These are phyloP conservation scores for Monosporascus sp. DNA, from an alignment of 2,329 filamentous ascomycete species.

Conservation along the genomic window DNA sequence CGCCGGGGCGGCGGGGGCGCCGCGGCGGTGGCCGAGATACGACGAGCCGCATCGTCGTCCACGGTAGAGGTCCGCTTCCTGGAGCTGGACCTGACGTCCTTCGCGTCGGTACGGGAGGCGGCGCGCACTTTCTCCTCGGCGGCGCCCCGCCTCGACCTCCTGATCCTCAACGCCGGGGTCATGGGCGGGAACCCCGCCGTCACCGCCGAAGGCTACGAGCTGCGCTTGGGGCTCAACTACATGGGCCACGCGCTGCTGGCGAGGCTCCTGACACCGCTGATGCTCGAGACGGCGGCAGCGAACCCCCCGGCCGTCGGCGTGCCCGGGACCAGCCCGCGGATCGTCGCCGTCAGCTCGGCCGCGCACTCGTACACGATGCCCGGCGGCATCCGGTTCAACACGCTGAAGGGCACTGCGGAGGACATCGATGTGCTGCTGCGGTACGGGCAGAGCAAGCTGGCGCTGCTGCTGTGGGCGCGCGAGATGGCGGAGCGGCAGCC, in stretches of 20 bases:
- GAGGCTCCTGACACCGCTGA: slow-evolving; percentile 26
- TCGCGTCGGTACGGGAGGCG: slow-evolving; percentile 26
- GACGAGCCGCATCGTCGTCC: slow-evolving; percentile 12
- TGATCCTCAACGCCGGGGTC: slow-evolving; percentile 38
- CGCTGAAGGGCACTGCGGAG: slow-evolving; percentile 15
- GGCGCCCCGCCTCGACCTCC: slow-evolving; percentile 31
- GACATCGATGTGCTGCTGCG: slow-evolving; percentile 26
- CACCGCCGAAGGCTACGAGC: slow-evolving; percentile 37
- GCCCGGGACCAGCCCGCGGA: slow-evolving; percentile 13
- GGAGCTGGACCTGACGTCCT: slow-evolving; percentile 30
- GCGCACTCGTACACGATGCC: slow-evolving; percentile 17
- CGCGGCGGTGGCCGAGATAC: slow-evolving; percentile 17
- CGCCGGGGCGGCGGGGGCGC: slow-evolving; percentile 23
- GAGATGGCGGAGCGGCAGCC: slow-evolving; percentile 35
- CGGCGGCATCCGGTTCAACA: slow-evolving; percentile 25
- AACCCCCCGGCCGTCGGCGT: slow-evolving; percentile 19
- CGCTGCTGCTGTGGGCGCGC: slow-evolving; percentile 38
- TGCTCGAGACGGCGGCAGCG: slow-evolving; percentile 16
- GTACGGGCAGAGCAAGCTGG: slow-evolving; percentile 45
- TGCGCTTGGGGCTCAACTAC: slow-evolving; percentile 39
- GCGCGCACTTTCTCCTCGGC: slow-evolving; percentile 22
- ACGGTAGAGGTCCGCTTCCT: slow-evolving; percentile 17
- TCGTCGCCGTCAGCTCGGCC: slow-evolving; percentile 17
- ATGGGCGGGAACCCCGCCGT: slow-evolving; percentile 27
- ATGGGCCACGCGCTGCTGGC: slow-evolving; percentile 37